phyloP scores from a whole-genome alignment of 805 yeast genomes.

The Candida insectalens region DNA sequence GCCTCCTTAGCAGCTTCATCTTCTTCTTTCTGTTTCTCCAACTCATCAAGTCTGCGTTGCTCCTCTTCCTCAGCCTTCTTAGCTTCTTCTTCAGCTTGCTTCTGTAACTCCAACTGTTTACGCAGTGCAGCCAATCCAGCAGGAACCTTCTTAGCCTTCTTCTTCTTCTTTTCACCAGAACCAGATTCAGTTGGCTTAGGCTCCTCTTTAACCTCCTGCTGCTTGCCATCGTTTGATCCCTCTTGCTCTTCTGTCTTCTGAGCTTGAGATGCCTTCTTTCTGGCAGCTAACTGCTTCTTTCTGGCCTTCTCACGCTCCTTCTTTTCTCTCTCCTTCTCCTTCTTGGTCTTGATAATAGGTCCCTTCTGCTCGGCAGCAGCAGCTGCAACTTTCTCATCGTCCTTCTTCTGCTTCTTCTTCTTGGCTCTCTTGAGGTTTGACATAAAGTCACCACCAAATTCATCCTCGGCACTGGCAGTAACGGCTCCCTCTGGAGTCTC shows the following conservation, averaged over 20 bases:
- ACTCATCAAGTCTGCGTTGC: constrained; percentile 37
- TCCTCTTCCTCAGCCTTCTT: constrained; percentile 65
- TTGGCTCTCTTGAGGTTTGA: constrained; percentile 74
- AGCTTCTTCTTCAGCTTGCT: constrained; percentile 81
- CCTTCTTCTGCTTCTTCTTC: constrained; percentile 51
- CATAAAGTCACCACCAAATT: constrained; percentile 59
- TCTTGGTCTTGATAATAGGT: constrained; percentile 78
- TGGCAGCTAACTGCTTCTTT: constrained; percentile 84
- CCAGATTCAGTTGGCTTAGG: constrained; percentile 6
- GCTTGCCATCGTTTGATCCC: constrained; percentile 22
- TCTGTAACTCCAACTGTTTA: constrained; percentile 80
- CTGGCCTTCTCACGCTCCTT: constrained; percentile 85
- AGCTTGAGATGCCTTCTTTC: constrained; percentile 60
- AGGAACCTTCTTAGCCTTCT: constrained; percentile 71
- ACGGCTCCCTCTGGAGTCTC: constrained; percentile 14
- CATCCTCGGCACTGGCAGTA: constrained; percentile 30
- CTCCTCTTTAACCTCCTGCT: constrained; percentile 23
- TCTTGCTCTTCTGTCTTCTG: constrained; percentile 33
- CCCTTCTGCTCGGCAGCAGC: constrained; percentile 26
- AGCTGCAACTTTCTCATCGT: constrained; percentile 22
- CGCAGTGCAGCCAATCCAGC: constrained; percentile 89
- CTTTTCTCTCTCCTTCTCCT: constrained; percentile 91
- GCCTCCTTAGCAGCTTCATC: constrained; percentile 61
- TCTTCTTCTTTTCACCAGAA: constrained; percentile 21
- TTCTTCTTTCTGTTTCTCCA: constrained; percentile 37